Base-by-base conservation (phyloP, 177 flowering plant species). In the Vitis hybrid region DNA sequence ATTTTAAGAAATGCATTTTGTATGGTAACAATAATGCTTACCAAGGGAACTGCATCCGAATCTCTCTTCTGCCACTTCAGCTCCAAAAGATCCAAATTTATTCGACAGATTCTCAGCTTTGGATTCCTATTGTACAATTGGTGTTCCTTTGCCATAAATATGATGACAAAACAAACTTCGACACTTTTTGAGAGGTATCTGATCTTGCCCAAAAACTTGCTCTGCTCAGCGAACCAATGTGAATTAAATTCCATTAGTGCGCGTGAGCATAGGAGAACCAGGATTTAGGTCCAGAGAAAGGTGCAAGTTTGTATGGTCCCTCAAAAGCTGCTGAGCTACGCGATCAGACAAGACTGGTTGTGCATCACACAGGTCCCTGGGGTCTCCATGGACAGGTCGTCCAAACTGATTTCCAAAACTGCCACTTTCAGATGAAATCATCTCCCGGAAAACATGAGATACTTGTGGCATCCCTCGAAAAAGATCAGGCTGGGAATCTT, bases 231-330 rank as follows among this genome's bases (percentile, higher is more conserved):
- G 38, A 28, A 17, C 11, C 70, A 65, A 38, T 38, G n/a, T 3
- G 13, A 11, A 19, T 51, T 66, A 72, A 6, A 68, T 59, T 62
- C 71, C 73, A 18, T 13, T 62, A 1, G 66, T 65, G 1, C 68
- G 66, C 66, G 70, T 53, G 24, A 18, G 65, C 33, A 56, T 14
- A 12, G 64, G 67, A 2, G 56, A 69, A 57, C 52, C 52, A 11
- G 78, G 71, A 33, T 64, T 73, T 15, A 78, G 66, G 51, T 78
- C 78, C 33, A 75, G 8, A 8, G 78, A 63, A 11, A 50, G 72
- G 53, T 65, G 71, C 49, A 66, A 51, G 61, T 67, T 73, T 62
- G 55, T 33, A 24, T 62, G 77, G 31, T 76, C 77, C 53, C 77
- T 73, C 47, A 38, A 38, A 38, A 38, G 47, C 47, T 38, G 47